These are phyloP conservation scores for Capsella rubella DNA, from an alignment of 441 rosid species.

Conservation along the genomic window DNA sequence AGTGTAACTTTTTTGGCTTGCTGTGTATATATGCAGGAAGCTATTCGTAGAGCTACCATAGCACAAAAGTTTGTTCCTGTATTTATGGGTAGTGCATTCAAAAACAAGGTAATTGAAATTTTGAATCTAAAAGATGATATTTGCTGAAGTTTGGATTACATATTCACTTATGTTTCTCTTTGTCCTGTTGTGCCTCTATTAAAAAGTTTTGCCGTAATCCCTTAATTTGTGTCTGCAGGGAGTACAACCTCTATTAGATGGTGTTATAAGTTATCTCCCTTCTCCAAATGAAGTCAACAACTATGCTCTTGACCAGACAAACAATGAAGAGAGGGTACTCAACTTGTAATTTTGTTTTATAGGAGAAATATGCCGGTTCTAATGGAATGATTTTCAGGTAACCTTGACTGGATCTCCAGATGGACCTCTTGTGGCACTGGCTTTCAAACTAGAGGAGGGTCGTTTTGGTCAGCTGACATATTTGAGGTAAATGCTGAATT, in stretches of 20 bases:
- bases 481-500: slow-evolving; percentile 61
- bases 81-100: slow-evolving; percentile 99
- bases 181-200: slow-evolving; percentile 7
- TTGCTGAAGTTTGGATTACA: neutral
- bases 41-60: slow-evolving; percentile 90
- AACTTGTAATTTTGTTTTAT: slow-evolving; percentile 16
- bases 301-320: slow-evolving; percentile 92
- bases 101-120: slow-evolving; percentile 76
- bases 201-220: slow-evolving; percentile 2
- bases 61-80: slow-evolving; percentile 91
- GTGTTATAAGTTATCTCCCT: slow-evolving; percentile 86
- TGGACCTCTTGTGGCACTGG: slow-evolving; percentile 98
- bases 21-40: slow-evolving; percentile 60
- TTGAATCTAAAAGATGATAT: slow-evolving; percentile 25
- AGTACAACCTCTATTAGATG: slow-evolving; percentile 93
- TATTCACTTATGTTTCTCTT: neutral
- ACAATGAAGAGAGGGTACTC: slow-evolving; percentile 85
- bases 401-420: slow-evolving; percentile 84
- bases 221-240: slow-evolving; percentile 59
- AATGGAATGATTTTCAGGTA: slow-evolving; percentile 59
- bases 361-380: neutral
- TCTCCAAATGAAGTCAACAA: slow-evolving; percentile 90
- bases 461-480: slow-evolving; percentile 96
- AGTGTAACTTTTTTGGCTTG: slow-evolving; percentile 10
- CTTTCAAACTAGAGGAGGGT: slow-evolving; percentile 98